Evolutionary conservation across 352 stramenopile species (phyloP), one percentile per base, ranked within the genome.

Genomic region (Pythium scleroteichum): DNA sequence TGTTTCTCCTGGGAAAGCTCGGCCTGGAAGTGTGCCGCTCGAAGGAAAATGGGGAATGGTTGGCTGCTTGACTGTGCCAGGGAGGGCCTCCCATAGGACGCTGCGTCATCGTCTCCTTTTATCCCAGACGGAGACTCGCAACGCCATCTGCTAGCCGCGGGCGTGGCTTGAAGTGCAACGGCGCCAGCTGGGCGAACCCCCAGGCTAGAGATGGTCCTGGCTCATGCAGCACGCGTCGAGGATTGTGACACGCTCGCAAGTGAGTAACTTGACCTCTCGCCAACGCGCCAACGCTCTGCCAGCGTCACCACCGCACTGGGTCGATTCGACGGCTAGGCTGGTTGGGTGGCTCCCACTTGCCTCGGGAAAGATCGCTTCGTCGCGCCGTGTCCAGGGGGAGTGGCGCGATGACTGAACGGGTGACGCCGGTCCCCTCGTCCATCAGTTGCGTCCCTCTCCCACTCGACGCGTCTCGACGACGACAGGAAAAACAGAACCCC

Each of bases 1-100:
- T 10, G 29, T 35, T 35, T 35, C 29, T 35, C 10, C 29, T 35
- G 29, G 29, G 29, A 35, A 26, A 13, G 29, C 16, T 20, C 12
- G 19, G 44, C 32, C 13, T 23, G 24, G 38, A 50, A 23, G 23
- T 44, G 41, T 35, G 52, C 52, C 19, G 40, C 17, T 9, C 41
- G 53, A 55, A 16, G 55, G 45, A 55, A 55, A 62, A 62, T 55
- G 55, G 42, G 24, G 38, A 53, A 51, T 57, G 50, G 53, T 16
- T 14, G 6, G 42, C 50, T 10, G 56, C 46, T 40, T 10, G 29
- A 35, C 29, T 35, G 29, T 35, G 27, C 35, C 48, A 48, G 54
- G 27, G 38, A 47, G 26, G 14, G 16, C 10, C 29, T 35, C 29
- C 5, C 29, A 35, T n/a, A n/a, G n/a, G n/a, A 10, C 10, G 29